Evolutionary conservation across 257 asterid genomes (phyloP).

Genomic region (Sherardia arvensis): DNA sequence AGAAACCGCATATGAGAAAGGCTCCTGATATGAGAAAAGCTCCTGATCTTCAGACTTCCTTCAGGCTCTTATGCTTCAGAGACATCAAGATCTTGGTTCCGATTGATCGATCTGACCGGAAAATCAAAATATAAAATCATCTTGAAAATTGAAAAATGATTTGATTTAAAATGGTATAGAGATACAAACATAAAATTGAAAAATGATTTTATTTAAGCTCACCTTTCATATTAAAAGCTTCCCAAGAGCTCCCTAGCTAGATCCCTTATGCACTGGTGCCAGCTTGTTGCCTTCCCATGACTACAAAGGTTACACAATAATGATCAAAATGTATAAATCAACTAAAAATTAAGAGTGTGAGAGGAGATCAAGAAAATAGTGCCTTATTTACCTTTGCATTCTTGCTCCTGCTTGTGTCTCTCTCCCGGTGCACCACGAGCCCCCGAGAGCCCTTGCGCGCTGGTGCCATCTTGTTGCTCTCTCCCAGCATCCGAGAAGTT

Average conservation of each 20-base stretch:
- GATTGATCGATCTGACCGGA: not conserved
- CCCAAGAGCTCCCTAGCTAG: not conserved
- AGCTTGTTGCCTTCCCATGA: not conserved
- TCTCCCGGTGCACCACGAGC: not conserved
- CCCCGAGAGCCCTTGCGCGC: slow-evolving; percentile 37
- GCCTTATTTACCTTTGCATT: slow-evolving; percentile 16
- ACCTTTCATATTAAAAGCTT: not conserved
- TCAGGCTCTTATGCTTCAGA: not conserved
- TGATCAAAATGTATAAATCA: not conserved
- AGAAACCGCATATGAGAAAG: not conserved
- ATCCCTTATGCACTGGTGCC: not conserved
- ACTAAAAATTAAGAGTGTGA: not conserved
- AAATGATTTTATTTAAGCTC: not conserved
- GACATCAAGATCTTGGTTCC: not conserved
- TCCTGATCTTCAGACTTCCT: not conserved
- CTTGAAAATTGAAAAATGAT: no score
- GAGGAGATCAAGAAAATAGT: not conserved
- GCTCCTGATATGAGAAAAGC: not conserved
- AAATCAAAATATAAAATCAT: not conserved
- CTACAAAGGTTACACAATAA: not conserved
- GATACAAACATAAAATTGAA: no score
- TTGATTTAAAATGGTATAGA: no score
- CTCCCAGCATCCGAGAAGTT: slow-evolving; percentile 24
- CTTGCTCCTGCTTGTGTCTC: not conserved
- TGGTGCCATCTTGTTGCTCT: slow-evolving; percentile 35